phyloP scores from a whole-genome alignment of 371 early-diverging fungal genomes.

The Polyrhizophydium stewartii region DNA sequence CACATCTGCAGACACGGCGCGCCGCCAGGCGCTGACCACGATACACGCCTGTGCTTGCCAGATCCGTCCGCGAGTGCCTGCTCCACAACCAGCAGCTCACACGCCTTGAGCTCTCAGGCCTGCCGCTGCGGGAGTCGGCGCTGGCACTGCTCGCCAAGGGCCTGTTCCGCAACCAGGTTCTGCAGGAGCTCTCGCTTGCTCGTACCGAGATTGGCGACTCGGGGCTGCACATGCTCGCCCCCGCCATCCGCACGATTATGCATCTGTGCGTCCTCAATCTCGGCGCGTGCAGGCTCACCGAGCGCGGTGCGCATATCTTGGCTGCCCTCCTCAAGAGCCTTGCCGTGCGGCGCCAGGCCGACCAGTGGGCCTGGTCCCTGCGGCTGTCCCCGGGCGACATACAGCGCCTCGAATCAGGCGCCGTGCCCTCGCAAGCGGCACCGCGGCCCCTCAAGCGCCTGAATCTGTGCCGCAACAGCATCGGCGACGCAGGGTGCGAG shows the following conservation, averaged over 20 bases:
- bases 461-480: conserved; percentile 6
- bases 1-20: not conserved
- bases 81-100: too few relatives aligned
- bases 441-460: conserved; percentile 10
- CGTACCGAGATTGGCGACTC: conserved; percentile 10
- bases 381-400: not conserved
- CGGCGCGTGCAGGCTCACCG: conserved; percentile 4
- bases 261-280: conserved; percentile 7
- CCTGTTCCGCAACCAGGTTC: conserved; percentile 1
- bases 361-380: conserved; percentile 10
- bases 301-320: conserved; percentile 6
- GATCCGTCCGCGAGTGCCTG: too few relatives aligned
- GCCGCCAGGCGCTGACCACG: too few relatives aligned
- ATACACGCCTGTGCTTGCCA: too few relatives aligned
- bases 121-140: not conserved
- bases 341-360: conserved; percentile 12
- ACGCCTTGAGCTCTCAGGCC: conserved; percentile 4
- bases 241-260: conserved; percentile 7
- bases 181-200: conserved; percentile 6
- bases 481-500: conserved; percentile 8
- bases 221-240: conserved; percentile 8
- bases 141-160: conserved; percentile 7
- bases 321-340: conserved; percentile 9
- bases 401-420: not conserved
- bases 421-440: not conserved